Base-by-base conservation (phyloP, 768 basidiomycete species). In the Suillus alpinus region DNA sequence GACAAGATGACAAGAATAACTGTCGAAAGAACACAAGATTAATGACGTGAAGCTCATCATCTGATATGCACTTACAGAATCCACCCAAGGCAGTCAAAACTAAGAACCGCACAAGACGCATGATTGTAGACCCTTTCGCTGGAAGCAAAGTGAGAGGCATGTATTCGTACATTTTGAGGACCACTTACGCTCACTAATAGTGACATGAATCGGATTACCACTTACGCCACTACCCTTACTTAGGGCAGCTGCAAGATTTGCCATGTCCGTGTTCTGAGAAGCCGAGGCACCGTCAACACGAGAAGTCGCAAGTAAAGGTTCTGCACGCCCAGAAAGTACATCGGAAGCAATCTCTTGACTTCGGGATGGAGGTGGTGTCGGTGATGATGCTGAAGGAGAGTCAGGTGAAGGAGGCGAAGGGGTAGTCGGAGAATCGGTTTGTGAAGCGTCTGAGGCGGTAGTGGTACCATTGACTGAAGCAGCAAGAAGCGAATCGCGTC, bases 1-100 rank as follows among this genome's bases (percentile, higher is more conserved):
- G 94, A 90, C 29, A 98, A 77, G 37, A 95, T 81, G 57, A 95
- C 92, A 59, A 98, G 78, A 71, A 94, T 81, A 73, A 92, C 90
- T 92, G 62, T 9, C 20, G 32, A 49, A 49, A 18, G 31, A 41
- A 41, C 3, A 26, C 47, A 20, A 62, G 37, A 20, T 43, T 53
- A 9, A 43, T 1, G 4, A 31, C 8, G 32, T 32, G 18, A 58
- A 41, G 34, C 4, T 12, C 16, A 29, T 60, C 55, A 59, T 18
- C 26, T 39, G 52, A 55, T 41, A 43, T 37, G 47, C 9, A 80
- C 89, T 70, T 66, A 91, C 91, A 86, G 75, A 91, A 91, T 2
- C 85, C 82, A 62, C 79, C 74, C 49, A 90, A 77, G 50, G 78
- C 73, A 4, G 84, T 76, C 58, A 83, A 72, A 32, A 85, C 77